Conservation (phyloP, 805 yeast genomes). For the Ogataea degrootiae region DNA sequence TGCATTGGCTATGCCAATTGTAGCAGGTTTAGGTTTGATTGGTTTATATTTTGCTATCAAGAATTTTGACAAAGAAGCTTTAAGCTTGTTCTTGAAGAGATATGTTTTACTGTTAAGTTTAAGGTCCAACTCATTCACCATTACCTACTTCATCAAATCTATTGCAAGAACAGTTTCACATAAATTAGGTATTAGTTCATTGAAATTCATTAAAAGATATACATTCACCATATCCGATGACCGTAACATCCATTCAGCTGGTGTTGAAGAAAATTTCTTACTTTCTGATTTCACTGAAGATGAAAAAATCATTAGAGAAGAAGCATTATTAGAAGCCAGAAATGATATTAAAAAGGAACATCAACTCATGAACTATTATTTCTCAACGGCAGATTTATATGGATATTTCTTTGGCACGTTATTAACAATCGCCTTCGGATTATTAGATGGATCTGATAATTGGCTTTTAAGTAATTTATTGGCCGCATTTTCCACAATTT, state of each 20-base stretch:
- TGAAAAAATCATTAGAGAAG: conserved; percentile 27
- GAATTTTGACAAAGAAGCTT: conserved; percentile 26
- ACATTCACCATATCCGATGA: conserved; percentile 39
- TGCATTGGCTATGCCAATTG: conserved; percentile 40
- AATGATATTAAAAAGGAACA: conserved; percentile 19
- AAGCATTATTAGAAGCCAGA: conserved; percentile 19
- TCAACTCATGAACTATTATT: conserved; percentile 33
- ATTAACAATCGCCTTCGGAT: conserved; percentile 7
- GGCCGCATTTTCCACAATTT: conserved; percentile 39
- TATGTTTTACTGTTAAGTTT: conserved; percentile 34
- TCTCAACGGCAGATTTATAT: conserved; percentile 28
- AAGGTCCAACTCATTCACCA: conserved; percentile 29
- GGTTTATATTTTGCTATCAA: conserved; percentile 35
- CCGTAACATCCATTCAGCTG: conserved; percentile 32
- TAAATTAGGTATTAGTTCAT: conserved; percentile 23
- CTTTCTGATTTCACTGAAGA: conserved; percentile 29
- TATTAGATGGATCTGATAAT: conserved; percentile 27
- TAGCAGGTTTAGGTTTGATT: conserved; percentile 36
- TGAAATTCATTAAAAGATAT: conserved; percentile 32
- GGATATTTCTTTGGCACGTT: conserved; percentile 18
- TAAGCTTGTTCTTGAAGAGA: conserved; percentile 31
- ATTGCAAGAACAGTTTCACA: conserved; percentile 27
- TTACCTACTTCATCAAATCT: conserved; percentile 24
- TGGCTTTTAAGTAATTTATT: conserved; percentile 45
- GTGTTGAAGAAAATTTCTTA: conserved; percentile 30